Conservation (phyloP, 2,329 filamentous ascomycete genomes). For the Dichotomopilus funicola region DNA sequence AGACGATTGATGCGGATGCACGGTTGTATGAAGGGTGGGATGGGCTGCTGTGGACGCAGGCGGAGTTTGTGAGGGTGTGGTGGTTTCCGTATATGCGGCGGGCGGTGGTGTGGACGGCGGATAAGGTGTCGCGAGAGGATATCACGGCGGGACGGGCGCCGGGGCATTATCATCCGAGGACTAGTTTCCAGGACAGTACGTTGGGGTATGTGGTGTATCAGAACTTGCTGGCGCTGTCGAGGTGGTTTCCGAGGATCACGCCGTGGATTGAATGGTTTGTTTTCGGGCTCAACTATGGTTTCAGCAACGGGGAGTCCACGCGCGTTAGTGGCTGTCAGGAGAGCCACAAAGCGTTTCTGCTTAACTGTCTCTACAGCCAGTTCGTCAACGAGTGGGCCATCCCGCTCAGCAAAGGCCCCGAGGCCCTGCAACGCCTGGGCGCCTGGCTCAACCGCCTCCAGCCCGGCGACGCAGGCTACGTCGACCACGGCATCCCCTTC, state of each 20-base stretch:
- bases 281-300: constrained; percentile 96
- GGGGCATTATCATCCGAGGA: constrained; percentile 46
- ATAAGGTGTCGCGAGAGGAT: constrained; percentile 30
- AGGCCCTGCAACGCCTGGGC: constrained; percentile 74
- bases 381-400: constrained; percentile 98
- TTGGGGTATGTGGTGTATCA: constrained; percentile 90
- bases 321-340: constrained; percentile 71
- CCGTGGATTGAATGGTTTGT: constrained; percentile 94
- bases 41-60: constrained; percentile 68
- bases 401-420: constrained; percentile 76
- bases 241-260: constrained; percentile 70
- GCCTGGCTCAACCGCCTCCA: constrained; percentile 69
- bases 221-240: constrained; percentile 74
- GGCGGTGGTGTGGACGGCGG: constrained; percentile 84
- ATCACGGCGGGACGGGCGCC: constrained; percentile 38
- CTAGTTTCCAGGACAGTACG: constrained; percentile 72
- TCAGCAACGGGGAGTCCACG: constrained; percentile 54
- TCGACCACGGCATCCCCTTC: constrained; percentile 62
- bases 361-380: constrained; percentile 98
- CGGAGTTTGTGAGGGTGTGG: constrained; percentile 91
- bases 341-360: constrained; percentile 71
- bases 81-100: constrained; percentile 92
- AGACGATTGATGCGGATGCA: constrained; percentile 65
- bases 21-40: constrained; percentile 68
- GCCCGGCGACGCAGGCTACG: constrained; percentile 52